These are phyloP conservation scores for Rhodotorula sp. DNA, from an alignment of 1,284 basidiomycete species.

Conservation along the genomic window DNA sequence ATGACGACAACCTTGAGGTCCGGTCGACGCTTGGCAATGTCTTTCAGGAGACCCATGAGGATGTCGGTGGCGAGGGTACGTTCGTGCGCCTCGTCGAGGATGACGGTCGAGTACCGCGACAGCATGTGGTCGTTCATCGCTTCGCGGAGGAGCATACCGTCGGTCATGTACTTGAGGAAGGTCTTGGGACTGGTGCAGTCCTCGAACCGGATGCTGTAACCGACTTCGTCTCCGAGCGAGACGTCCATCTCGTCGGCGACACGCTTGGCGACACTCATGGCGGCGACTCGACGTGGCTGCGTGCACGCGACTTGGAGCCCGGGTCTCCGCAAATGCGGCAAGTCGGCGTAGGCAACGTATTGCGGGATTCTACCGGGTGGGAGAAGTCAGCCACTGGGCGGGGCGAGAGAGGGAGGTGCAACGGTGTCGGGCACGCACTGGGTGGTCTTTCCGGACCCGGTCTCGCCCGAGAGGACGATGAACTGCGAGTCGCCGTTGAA, in stretches of 20 bases:
- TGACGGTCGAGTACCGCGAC: constrained; percentile 89
- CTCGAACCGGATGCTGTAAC: constrained; percentile 98
- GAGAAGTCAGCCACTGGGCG: not conserved
- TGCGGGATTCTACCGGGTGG: constrained; percentile 68
- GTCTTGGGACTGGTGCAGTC: constrained; percentile 92
- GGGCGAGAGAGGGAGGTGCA: constrained; percentile 34
- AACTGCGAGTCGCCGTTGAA: constrained; percentile 43
- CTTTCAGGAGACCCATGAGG: constrained; percentile 83
- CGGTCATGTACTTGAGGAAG: constrained; percentile 98
- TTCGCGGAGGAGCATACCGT: constrained; percentile 92
- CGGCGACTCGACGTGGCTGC: constrained; percentile 93
- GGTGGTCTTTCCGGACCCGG: constrained; percentile 96
- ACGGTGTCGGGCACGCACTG: constrained; percentile 60
- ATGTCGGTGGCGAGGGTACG: constrained; percentile 97
- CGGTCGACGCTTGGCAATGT: constrained; percentile 71
- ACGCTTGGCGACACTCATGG: constrained; percentile 97
- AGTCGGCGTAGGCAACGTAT: constrained; percentile 88
- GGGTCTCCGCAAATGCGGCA: constrained; percentile 57
- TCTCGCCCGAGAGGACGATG: constrained; percentile 88
- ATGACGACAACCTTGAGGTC: constrained; percentile 98
- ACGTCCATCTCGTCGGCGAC: constrained; percentile 99
- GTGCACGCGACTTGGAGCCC: constrained; percentile 95
- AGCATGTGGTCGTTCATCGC: constrained; percentile 95
- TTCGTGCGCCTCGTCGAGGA: constrained; percentile 98
- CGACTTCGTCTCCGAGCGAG: constrained; percentile 86